phyloP scores from a whole-genome alignment of 2,329 filamentous ascomycete species.

The Diplodia sapinea region DNA sequence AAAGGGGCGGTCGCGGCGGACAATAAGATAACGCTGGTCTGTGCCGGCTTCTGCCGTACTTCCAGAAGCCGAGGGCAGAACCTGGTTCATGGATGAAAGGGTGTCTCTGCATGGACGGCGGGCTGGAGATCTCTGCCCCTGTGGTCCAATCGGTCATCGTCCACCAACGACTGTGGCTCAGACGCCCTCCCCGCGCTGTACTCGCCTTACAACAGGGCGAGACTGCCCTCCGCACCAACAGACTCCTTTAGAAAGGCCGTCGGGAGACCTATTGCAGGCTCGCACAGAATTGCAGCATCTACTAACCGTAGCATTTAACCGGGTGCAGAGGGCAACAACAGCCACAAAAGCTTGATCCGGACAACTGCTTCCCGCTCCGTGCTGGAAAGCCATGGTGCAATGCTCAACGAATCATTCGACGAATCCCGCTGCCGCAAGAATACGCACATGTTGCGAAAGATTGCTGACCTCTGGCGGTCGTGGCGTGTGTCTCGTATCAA shows the following conservation, averaged over 20 bases:
- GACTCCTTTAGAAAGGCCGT: background rate
- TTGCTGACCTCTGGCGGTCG: background rate
- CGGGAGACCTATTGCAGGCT: too few species aligned
- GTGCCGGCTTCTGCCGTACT: slow-evolving; percentile 26
- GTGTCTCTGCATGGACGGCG: slow-evolving; percentile 18
- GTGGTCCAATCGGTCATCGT: slow-evolving; percentile 19
- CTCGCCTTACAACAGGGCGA: slow-evolving; percentile 25
- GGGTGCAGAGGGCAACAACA: background rate
- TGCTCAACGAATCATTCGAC: background rate
- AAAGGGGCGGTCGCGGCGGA: slow-evolving; percentile 1
- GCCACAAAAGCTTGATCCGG: background rate
- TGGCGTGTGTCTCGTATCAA: slow-evolving; percentile 9
- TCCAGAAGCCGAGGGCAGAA: slow-evolving; percentile 23
- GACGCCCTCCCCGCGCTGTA: slow-evolving; percentile 7
- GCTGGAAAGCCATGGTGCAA: background rate
- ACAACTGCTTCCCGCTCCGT: background rate
- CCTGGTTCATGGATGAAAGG: slow-evolving; percentile 11
- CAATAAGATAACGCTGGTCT: slow-evolving; percentile 20
- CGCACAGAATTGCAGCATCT: background rate
- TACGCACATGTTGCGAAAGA: background rate
- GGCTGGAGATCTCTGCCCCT: slow-evolving; percentile 13
- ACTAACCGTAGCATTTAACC: background rate
- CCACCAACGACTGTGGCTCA: slow-evolving; percentile 14
- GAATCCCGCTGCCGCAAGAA: background rate
- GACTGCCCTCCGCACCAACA: background rate